A percentile compares a stretch with the other conserved stretches of the same genome.
These are phyloP conservation scores for Ogataea paraovalis DNA, from an alignment of 805 yeast genomes.

Conservation along the genomic window DNA sequence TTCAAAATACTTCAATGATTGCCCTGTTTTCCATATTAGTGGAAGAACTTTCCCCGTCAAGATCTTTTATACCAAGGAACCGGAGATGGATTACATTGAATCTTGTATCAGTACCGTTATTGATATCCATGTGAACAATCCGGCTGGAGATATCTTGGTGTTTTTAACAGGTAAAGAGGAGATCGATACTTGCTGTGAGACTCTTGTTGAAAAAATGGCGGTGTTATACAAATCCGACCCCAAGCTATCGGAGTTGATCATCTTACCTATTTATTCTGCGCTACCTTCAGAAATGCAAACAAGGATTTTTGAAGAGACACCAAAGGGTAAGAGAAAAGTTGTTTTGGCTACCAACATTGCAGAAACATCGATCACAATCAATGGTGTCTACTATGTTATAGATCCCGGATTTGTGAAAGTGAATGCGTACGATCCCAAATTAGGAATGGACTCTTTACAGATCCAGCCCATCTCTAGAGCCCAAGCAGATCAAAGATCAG, in stretches of 20 bases:
- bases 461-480: slow-evolving; percentile 91
- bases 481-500: slow-evolving; percentile 92
- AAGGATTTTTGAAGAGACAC: slow-evolving; percentile 85
- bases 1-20: slow-evolving; percentile 67
- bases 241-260: slow-evolving; percentile 58
- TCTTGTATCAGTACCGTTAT: slow-evolving; percentile 81
- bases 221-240: slow-evolving; percentile 47
- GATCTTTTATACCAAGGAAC: slow-evolving; percentile 69
- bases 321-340: slow-evolving; percentile 77
- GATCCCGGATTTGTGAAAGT: slow-evolving; percentile 95
- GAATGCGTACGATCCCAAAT: slow-evolving; percentile 79
- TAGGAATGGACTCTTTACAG: slow-evolving; percentile 86
- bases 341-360: slow-evolving; percentile 96
- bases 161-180: slow-evolving; percentile 93
- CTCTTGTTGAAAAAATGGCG: slow-evolving; percentile 60
- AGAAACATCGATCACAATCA: slow-evolving; percentile 94
- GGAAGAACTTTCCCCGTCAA: slow-evolving; percentile 94
- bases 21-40: slow-evolving; percentile 81
- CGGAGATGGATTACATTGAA: slow-evolving; percentile 81
- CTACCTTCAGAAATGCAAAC: slow-evolving; percentile 89
- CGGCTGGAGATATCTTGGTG: slow-evolving; percentile 74
- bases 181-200: slow-evolving; percentile 84
- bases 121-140: slow-evolving; percentile 80
- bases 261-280: slow-evolving; percentile 87
- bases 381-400: slow-evolving; percentile 85